A percentile compares a stretch with the other conserved stretches of the same genome.
Conservation (phyloP, 768 basidiomycete species). For the Phlegmacium glaucopus region DNA sequence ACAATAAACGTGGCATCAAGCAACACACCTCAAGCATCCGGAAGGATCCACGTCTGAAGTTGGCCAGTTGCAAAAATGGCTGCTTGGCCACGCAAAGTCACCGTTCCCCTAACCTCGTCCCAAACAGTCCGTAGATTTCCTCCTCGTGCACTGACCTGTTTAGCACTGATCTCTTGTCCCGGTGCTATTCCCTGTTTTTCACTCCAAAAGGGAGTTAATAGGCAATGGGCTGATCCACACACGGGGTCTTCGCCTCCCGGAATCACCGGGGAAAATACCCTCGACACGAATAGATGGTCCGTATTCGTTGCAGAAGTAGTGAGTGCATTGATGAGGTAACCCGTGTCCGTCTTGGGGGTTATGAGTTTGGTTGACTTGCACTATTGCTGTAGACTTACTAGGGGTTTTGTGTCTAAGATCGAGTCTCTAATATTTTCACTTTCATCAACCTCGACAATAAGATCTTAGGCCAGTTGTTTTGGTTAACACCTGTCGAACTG, state of each 20-base stretch:
- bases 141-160: slow-evolving; percentile 49
- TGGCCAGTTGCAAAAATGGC: slow-evolving; percentile 32
- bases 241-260: slow-evolving; percentile 44
- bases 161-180: slow-evolving; percentile 36
- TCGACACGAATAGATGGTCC: slow-evolving; percentile 40
- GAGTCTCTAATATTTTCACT: slow-evolving; percentile 31
- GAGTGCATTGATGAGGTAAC: slow-evolving; percentile 34
- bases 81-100: slow-evolving; percentile 36
- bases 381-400: slow-evolving; percentile 26
- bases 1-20: background rate
- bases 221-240: slow-evolving; percentile 51
- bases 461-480: slow-evolving; percentile 17
- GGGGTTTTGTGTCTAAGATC: slow-evolving; percentile 24
- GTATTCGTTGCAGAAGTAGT: slow-evolving; percentile 31
- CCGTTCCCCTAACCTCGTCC: slow-evolving; percentile 25
- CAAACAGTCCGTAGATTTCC: slow-evolving; percentile 41
- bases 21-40: too few relatives aligned
- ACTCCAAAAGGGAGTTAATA: slow-evolving; percentile 49
- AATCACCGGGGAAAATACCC: slow-evolving; percentile 45
- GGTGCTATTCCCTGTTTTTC: slow-evolving; percentile 28
- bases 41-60: slow-evolving; percentile 6
- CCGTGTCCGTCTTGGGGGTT: slow-evolving; percentile 27
- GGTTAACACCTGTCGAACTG: background rate
- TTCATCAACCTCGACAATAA: slow-evolving; percentile 41
- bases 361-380: background rate